Percentiles rank a stretch among this genome's conserved stretches.
phyloP scores from a whole-genome alignment of 805 yeast species.

The Candida ipomoeae region DNA sequence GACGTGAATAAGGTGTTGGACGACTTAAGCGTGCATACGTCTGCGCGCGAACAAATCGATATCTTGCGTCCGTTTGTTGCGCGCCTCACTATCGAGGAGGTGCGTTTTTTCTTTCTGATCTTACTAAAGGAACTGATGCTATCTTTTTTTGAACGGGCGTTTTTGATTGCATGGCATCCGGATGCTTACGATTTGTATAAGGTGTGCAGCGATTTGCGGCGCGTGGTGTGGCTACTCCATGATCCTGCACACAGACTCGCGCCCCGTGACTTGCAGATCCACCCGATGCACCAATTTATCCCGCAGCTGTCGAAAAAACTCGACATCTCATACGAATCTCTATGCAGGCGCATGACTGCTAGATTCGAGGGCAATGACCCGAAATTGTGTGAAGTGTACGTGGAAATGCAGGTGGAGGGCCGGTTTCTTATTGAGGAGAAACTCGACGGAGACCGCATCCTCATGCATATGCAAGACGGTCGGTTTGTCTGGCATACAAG shows the following conservation, averaged over 20 bases:
- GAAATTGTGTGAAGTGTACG: constrained; percentile 17
- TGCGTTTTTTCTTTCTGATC: constrained; percentile 65
- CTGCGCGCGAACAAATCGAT: constrained; percentile 34
- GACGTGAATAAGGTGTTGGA: constrained; percentile 32
- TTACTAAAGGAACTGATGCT: constrained; percentile 57
- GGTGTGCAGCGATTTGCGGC: constrained; percentile 59
- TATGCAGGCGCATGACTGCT: constrained; percentile 44
- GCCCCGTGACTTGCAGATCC: constrained; percentile 36
- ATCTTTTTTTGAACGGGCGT: constrained; percentile 55
- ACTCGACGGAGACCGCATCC: constrained; percentile 88
- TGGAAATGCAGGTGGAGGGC: constrained; percentile 13
- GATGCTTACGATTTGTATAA: constrained; percentile 64
- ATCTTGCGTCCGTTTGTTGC: constrained; percentile 49
- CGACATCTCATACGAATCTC: constrained; percentile 43
- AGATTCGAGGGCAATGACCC: constrained; percentile 17
- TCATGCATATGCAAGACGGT: constrained; percentile 53
- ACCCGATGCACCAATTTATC: constrained; percentile 53
- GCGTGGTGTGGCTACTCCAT: constrained; percentile 51
- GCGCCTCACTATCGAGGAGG: constrained; percentile 55
- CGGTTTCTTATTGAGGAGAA: constrained; percentile 79
- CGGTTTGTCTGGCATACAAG: constrained; percentile 55
- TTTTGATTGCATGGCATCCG: constrained; percentile 69
- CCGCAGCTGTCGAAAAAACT: constrained; percentile 73
- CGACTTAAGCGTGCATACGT: constrained; percentile 21
- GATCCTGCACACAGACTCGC: constrained; percentile 47